These are phyloP conservation scores for Panellus pusillus DNA, from an alignment of 768 basidiomycete genomes.

Conservation along the genomic window DNA sequence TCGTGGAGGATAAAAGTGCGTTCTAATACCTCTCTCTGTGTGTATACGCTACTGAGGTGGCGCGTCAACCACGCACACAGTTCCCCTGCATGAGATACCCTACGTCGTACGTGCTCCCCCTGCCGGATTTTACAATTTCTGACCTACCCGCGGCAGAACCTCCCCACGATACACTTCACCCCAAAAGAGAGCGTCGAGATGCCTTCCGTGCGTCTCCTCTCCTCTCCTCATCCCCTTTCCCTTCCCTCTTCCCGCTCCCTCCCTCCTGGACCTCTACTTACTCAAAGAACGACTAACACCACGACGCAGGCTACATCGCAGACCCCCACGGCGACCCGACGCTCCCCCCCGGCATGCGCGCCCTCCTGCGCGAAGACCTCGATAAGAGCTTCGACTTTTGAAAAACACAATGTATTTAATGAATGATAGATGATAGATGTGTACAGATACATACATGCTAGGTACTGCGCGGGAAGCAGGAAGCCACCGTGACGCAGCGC, in stretches of 20 bases:
- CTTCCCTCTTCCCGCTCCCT: too few relatives aligned
- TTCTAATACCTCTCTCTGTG: background rate
- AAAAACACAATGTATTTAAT: constrained; percentile 16
- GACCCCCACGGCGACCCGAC: constrained; percentile 54
- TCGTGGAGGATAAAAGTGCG: constrained; percentile 71
- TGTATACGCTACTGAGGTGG: background rate
- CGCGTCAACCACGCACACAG: constrained; percentile 27
- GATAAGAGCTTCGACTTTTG: constrained; percentile 85
- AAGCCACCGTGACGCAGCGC: too few relatives aligned
- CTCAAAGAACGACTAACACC: background rate
- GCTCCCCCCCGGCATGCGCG: constrained; percentile 88
- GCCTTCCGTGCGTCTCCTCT: constrained; percentile 73
- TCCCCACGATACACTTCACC: constrained; percentile 89
- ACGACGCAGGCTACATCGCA: constrained; percentile 46
- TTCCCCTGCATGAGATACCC: constrained; percentile 68
- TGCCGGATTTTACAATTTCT: background rate
- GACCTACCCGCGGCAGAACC: constrained; percentile 52
- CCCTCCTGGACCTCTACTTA: too few relatives aligned
- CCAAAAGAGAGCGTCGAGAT: constrained; percentile 92
- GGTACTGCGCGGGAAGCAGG: too few relatives aligned
- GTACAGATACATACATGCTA: too few relatives aligned
- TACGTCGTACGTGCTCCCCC: constrained; percentile 54
- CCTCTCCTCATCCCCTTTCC: too few relatives aligned
- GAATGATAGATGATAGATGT: too few relatives aligned
- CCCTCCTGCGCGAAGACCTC: constrained; percentile 82